Percentiles rank a stretch among this genome's conserved stretches.
phyloP scores from a whole-genome alignment of 306 rosid genomes.

The Inga oerstediana region DNA sequence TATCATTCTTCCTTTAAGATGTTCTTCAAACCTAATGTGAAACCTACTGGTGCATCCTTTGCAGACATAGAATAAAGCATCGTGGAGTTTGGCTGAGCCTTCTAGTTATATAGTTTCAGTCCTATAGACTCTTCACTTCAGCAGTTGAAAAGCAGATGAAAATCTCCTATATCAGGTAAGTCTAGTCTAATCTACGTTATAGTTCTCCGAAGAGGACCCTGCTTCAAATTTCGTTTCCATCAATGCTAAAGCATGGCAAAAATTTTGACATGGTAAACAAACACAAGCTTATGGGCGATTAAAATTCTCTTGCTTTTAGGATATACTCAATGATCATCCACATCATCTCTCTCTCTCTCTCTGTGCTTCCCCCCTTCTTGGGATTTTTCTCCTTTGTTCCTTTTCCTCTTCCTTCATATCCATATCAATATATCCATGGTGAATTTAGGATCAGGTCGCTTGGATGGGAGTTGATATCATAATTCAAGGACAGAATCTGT shows the following conservation, averaged over 20 bases:
- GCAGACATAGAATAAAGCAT: too few species aligned
- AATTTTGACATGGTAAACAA: not conserved
- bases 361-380: not conserved
- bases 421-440: not conserved
- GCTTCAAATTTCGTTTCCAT: constrained; percentile 4
- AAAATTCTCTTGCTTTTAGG: not conserved
- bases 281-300: not conserved
- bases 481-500: constrained; percentile 3
- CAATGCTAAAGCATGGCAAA: not conserved
- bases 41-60: not conserved
- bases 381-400: not conserved
- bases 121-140: too few species aligned
- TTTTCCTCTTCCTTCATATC: not conserved
- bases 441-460: not conserved
- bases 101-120: not conserved
- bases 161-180: not conserved
- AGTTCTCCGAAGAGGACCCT: not conserved
- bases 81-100: not conserved
- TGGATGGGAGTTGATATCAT: not conserved
- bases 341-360: not conserved
- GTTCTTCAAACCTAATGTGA: not conserved
- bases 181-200: constrained; percentile 1
- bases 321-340: not conserved
- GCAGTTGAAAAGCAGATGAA: not conserved
- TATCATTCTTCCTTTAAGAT: constrained; percentile 21